Evolutionary conservation across 2,329 filamentous ascomycete genomes (phyloP).

Genomic region (Talaromyces amestolkiae): DNA sequence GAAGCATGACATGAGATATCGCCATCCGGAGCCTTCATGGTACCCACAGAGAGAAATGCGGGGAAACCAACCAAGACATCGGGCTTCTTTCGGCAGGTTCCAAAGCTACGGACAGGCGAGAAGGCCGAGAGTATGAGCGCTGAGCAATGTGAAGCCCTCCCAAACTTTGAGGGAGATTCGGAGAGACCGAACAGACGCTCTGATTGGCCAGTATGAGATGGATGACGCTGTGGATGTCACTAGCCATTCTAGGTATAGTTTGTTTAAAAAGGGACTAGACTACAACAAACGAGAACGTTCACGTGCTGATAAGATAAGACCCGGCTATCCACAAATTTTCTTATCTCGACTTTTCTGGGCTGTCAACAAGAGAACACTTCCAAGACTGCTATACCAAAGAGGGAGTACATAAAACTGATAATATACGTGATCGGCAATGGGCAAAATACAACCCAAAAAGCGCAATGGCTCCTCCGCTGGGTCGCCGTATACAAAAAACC

Average conservation of each 20-base stretch:
- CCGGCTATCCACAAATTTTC: slow-evolving; percentile 21
- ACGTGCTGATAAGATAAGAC: slow-evolving; percentile 20
- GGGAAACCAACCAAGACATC: background rate
- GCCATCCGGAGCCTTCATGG: background rate
- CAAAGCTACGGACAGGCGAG: background rate
- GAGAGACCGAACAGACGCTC: background rate
- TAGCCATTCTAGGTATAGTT: background rate
- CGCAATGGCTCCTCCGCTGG: slow-evolving; percentile 48
- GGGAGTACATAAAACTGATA: too few relatives aligned
- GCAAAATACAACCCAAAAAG: slow-evolving; percentile 54
- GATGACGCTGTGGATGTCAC: background rate
- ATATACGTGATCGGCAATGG: slow-evolving; percentile 41
- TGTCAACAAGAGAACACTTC: background rate
- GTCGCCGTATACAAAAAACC: slow-evolving; percentile 40
- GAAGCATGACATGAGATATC: background rate
- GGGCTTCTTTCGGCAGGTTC: background rate
- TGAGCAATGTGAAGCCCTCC: background rate
- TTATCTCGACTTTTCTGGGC: background rate
- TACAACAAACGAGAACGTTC: background rate
- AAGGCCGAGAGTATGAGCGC: too few relatives aligned
- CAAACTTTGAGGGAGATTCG: background rate
- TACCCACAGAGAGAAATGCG: background rate
- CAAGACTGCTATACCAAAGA: background rate
- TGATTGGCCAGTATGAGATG: background rate
- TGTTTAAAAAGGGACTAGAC: background rate